Base-by-base conservation (phyloP, 768 basidiomycete species). In the Pleurotus tuoliensis region DNA sequence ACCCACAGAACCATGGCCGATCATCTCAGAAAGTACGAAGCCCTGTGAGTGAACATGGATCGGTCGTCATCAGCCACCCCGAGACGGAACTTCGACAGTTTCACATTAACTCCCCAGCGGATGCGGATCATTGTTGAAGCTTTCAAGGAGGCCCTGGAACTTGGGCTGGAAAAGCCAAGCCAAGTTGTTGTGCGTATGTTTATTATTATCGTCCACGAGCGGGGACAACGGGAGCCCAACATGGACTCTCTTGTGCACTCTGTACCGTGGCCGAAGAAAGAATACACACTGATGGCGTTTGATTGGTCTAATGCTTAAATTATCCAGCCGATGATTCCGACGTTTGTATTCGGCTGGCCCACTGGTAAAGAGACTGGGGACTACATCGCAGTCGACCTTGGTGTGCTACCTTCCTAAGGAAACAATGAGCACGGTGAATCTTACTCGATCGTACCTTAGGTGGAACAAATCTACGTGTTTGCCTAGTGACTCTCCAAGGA, bases 41-140 rank as follows among this genome's bases (percentile, higher is more conserved):
- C 77, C 65, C 67, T 92, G 86, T 90, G 71, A 75, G 92, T 82
- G 30, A 63, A 62, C 20, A 47, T 34, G 34, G 30, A 13, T 52
- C 9, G n/a, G 46, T 60, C 46, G 38, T 41, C 20, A 49, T 45
- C 38, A 41, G 54, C 45, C 61, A 60, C 59, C 47, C 48, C 44
- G 47, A 47, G 30, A 44, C 43, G 22, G 38, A 30, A 12, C 20
- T 18, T 48, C 49, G 43, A 38, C 65, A 91, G 90, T 64, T 93
- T 94, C 70, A 91, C 89, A 11, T 70, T 94, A 62, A 94, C 91
- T 6, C 90, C 92, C 13, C 92, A 93, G 69, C 74, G 93, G 57
- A 94, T 95, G 94, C 81, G 93, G 47, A 96, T 95, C 84, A 97
- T 98, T 66, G 94, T 95, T 22, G 92, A 97, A 68, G 90, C 95